These are phyloP conservation scores for Metschnikowia matae DNA, from an alignment of 805 yeast species.

Conservation along the genomic window DNA sequence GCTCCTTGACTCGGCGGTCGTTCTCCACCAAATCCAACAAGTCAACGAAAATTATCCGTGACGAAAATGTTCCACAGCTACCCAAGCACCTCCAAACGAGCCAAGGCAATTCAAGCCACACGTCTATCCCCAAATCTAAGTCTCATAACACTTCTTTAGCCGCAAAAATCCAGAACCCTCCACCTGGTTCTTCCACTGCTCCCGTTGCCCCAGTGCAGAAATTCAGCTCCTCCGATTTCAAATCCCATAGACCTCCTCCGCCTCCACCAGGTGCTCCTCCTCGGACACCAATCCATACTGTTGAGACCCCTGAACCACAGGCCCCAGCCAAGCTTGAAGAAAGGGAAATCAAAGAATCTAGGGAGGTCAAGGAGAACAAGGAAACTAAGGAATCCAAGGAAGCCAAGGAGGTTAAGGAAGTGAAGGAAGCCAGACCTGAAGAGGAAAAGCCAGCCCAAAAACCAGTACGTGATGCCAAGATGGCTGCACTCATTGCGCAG, in stretches of 20 bases:
- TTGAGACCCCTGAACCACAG: not conserved
- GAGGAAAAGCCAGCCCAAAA: conserved; percentile 11
- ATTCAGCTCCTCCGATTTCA: conserved; percentile 27
- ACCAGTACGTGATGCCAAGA: conserved; percentile 48
- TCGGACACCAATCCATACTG: conserved; percentile 3
- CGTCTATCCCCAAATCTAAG: conserved; percentile 36
- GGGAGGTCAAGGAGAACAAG: too few species aligned
- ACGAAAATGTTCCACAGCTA: conserved; percentile 18
- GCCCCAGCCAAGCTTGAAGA: conserved; percentile 8
- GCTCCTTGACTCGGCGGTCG: conserved; percentile 20
- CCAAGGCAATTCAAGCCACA: not conserved
- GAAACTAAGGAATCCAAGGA: too few species aligned
- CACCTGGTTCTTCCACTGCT: conserved; percentile 33
- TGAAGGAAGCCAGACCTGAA: conserved; percentile 9
- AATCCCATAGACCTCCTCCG: conserved; percentile 39
- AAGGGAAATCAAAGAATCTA: too few species aligned
- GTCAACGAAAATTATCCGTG: conserved; percentile 14
- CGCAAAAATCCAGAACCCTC: conserved; percentile 21
- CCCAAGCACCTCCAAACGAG: conserved; percentile 9
- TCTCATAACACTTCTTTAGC: conserved; percentile 39
- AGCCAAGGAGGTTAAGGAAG: conserved; percentile 6
- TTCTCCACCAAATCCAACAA: conserved; percentile 37
- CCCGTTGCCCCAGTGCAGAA: conserved; percentile 31
- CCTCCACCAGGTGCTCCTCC: conserved; percentile 31
- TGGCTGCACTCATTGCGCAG: conserved; percentile 54